These are phyloP conservation scores for Bacidia gigantensis DNA, from an alignment of 495 filamentous ascomycete genomes.

Conservation along the genomic window DNA sequence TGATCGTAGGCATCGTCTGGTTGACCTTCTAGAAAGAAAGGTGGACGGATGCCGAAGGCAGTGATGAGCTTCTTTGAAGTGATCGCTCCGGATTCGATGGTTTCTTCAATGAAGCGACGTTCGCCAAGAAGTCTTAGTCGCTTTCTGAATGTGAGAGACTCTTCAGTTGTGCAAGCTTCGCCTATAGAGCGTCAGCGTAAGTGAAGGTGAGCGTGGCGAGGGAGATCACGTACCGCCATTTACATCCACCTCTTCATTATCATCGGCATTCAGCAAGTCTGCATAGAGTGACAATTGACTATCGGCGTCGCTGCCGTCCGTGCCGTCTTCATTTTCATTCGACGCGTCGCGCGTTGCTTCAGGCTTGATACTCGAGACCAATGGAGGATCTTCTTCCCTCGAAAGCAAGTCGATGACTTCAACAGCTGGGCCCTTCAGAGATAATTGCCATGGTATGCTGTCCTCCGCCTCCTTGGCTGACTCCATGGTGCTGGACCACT, in stretches of 20 bases:
- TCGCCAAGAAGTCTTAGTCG: constrained; percentile 62
- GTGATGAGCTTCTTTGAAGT: constrained; percentile 75
- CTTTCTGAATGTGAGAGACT: constrained; percentile 53
- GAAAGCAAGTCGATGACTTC: constrained; percentile 32
- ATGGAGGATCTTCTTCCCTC: constrained; percentile 8
- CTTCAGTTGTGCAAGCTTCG: constrained; percentile 58
- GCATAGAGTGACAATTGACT: constrained; percentile 45
- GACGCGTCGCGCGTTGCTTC: constrained; percentile 15
- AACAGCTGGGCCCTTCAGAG: constrained; percentile 32
- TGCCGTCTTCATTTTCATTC: constrained; percentile 36
- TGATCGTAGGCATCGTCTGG: constrained; percentile 61
- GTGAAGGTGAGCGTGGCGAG: not conserved
- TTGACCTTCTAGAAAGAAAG: constrained; percentile 59
- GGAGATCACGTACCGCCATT: not conserved
- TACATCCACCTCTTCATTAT: constrained; percentile 40
- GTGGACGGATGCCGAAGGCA: constrained; percentile 76
- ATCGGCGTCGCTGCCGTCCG: constrained; percentile 35
- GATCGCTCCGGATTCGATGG: constrained; percentile 51
- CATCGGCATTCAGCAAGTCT: constrained; percentile 50
- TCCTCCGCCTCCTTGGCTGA: constrained; percentile 3
- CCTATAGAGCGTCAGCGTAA: not conserved
- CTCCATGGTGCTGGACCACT: not conserved
- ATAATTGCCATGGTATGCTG: constrained; percentile 1
- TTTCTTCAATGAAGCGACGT: constrained; percentile 58
- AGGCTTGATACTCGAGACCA: not conserved